These are phyloP conservation scores for Tetrahymena borealis DNA, from an alignment of 73 alveolate genomes.

Conservation along the genomic window DNA sequence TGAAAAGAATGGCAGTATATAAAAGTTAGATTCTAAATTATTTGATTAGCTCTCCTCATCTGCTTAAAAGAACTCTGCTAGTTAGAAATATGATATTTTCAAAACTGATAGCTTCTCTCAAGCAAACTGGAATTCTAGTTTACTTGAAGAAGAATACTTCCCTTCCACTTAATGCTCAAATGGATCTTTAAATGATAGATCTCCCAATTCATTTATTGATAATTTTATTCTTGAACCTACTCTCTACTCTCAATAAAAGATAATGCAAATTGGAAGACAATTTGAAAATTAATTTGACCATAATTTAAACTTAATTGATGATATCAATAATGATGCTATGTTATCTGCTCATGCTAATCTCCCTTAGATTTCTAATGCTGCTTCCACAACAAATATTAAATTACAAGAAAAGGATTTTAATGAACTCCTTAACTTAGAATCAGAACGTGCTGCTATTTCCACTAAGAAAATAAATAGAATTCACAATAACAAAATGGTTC, in stretches of 20 bases:
- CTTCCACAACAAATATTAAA: background rate
- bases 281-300: background rate
- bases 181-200: background rate
- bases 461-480: background rate
- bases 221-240: background rate
- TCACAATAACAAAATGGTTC: background rate
- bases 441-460: background rate
- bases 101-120: background rate
- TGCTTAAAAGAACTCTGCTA: background rate
- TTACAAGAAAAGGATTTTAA: background rate
- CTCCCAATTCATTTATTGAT: background rate
- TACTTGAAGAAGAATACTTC: background rate
- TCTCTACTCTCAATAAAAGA: background rate
- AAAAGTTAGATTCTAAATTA: background rate
- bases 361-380: background rate
- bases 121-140: background rate
- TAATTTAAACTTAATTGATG: background rate
- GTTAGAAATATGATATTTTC: background rate
- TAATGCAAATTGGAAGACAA: background rate
- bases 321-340: background rate
- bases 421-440: background rate
- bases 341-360: background rate
- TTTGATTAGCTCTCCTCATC: background rate
- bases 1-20: background rate
- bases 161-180: background rate